Evolutionary conservation across 139 green algal genomes (phyloP).

Genomic region (Coelastrella sp.): DNA sequence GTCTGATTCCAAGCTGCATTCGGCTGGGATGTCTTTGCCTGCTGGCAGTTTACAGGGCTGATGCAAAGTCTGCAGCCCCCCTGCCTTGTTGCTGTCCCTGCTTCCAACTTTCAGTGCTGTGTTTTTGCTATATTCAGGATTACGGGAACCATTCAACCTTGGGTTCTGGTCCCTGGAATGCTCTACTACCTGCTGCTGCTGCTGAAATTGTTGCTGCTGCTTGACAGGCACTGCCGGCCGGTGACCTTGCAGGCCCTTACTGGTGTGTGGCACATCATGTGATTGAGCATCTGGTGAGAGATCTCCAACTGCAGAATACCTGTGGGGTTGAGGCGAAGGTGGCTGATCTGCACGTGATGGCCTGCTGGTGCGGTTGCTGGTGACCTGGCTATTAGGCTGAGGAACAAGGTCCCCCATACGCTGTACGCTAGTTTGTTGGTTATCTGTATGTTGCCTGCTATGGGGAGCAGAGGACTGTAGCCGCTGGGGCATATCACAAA

Average conservation of each 20-base stretch:
- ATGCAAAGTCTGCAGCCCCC: constrained; percentile 5
- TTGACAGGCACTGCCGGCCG: neutral
- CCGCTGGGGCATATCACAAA: neutral
- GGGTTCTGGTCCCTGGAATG: neutral
- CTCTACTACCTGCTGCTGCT: neutral
- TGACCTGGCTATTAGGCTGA: neutral
- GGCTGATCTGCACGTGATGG: neutral
- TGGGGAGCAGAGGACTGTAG: neutral
- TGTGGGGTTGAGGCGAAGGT: neutral
- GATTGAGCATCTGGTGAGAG: neutral
- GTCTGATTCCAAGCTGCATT: too few species aligned
- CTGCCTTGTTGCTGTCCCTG: neutral
- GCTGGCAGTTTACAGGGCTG: neutral
- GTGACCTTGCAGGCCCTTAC: neutral
- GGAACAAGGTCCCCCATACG: neutral
- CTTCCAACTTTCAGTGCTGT: neutral
- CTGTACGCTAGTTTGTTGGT: too few species aligned
- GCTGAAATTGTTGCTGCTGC: neutral
- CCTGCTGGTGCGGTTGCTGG: neutral
- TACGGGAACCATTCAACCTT: neutral
- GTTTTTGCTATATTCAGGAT: neutral
- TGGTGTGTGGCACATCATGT: neutral
- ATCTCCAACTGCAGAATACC: neutral
- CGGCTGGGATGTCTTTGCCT: too few species aligned
- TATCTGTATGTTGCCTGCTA: neutral